Conservation (phyloP, 2,329 filamentous ascomycete species). For the Oidium heveae region DNA sequence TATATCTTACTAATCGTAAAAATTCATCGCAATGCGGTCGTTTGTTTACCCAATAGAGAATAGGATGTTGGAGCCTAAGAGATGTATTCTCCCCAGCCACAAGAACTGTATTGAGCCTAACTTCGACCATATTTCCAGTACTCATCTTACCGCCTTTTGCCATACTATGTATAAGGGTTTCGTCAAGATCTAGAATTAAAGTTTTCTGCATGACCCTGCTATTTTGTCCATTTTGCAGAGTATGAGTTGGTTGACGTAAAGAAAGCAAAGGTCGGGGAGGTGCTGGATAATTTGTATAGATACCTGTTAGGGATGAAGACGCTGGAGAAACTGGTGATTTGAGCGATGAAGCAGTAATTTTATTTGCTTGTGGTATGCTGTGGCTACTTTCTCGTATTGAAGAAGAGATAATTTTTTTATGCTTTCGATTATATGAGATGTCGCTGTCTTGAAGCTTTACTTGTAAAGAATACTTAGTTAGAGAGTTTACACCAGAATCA, state of each 20-base stretch:
- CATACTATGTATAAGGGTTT: conserved; percentile 94
- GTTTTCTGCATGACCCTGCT: conserved; percentile 55
- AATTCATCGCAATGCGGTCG: conserved; percentile 94
- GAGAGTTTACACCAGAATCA: conserved; percentile 36
- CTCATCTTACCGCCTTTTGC: conserved; percentile 90
- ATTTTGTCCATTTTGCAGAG: conserved; percentile 24
- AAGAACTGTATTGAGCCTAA: conserved; percentile 54
- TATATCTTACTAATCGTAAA: conserved; percentile 41
- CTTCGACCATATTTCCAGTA: conserved; percentile 96
- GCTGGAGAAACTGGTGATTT: conserved; percentile 83
- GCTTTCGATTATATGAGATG: conserved; percentile 44
- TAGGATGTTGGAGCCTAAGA: conserved; percentile 72
- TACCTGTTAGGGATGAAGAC: conserved; percentile 42
- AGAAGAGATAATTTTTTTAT: conserved; percentile 30
- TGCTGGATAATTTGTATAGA: conserved; percentile 71
- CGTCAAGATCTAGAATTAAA: conserved; percentile 80
- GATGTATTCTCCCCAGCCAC: conserved; percentile 39
- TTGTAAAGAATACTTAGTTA: conserved; percentile 55
- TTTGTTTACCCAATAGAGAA: conserved; percentile 97
- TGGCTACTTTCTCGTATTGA: conserved; percentile 19
- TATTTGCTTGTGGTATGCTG: conserved; percentile 11
- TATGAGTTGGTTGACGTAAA: conserved; percentile 68
- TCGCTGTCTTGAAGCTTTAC: conserved; percentile 79
- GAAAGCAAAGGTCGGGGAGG: conserved; percentile 80
- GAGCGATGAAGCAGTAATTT: conserved; percentile 46